Evolutionary conservation across 2,329 filamentous ascomycete genomes (phyloP), one percentile per base, ranked within the genome.

Genomic region (Aspergillus pseudoviridinutans): DNA sequence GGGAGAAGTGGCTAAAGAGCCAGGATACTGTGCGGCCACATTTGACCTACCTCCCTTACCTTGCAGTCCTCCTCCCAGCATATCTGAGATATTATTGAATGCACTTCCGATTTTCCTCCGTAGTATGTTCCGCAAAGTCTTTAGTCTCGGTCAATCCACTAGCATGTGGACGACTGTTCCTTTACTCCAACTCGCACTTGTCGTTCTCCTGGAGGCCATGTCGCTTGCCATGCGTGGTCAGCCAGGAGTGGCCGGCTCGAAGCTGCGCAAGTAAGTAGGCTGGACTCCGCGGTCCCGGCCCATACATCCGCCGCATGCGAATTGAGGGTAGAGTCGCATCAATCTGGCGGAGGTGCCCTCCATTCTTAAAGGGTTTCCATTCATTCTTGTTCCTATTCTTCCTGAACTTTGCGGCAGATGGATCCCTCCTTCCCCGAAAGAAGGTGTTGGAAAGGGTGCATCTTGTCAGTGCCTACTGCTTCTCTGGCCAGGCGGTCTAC

Each of bases 51-150:
- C 57, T 58, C 41, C 58, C 55, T 55, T 50, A 58, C 56, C 59
- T 63, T 62, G 46, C 22, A 42, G 54, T 52, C 51, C 54, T 56
- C 66, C 63, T 59, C 63, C 64, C 49, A 69, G 59, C 54, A 69
- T 63, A 50, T 35, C 55, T 59, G 63, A 59, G 24, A 66, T 60
- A 55, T 61, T 58, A 25, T 62, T 60, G 32, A 68, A 61, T 51
- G 59, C 62, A 27, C 55, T 58, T 32, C 63, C 60, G 38, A 64
- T 59, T 51, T 67, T 59, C 27, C 27, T 28, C 27, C 27, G 27
- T 28, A 28, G 5, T 6, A 5, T 6, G 22, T 52, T 38, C 22
- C 60, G 50, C 22, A n/a, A 64, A 35, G 22, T 44, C 52, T 54
- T 54, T 61, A 66, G 53, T 35, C 47, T 53, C 6, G 58, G 63